Base-by-base conservation (phyloP, 306 rosid genomes). In the Prunus armeniaca region DNA sequence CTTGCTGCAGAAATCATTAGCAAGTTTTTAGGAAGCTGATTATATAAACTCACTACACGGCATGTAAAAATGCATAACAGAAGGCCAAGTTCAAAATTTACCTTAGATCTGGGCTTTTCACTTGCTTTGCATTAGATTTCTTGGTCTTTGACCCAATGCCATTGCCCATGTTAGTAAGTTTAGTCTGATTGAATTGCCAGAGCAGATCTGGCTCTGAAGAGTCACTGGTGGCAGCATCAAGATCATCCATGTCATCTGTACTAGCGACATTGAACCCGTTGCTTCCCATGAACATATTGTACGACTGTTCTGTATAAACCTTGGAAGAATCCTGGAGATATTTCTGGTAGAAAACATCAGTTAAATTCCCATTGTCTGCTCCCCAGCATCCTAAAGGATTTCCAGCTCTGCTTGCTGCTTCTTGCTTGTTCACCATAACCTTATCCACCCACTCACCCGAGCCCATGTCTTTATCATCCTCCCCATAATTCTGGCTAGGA, bases 391-490 rank as follows among this genome's bases (percentile, higher is more conserved):
- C 91, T 45, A 91, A 85, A 58, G 87, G 82, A 82, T 79, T 93
- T 46, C 80, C 93, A 47, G 76, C 60, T 78, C 80, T 86, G 83
- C 78, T 83, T 58, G 67, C 83, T 55, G 64, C 84, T 62, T 94
- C 98, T 85, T 57, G 96, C 81, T 90, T 94, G 93, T 94, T 94
- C 74, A 94, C 98, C 98, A 94, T 94, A 47, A 94, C 98, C 82
- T 94, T 94, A 76, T 94, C 98, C 46, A 94, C 93, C 98, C 98
- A 94, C 51, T 91, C 95, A 12, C 95, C 97, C 0, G 87, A 76
- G 73, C 82, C 87, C 61, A 68, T 78, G 78, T 91, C 98, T 78
- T 62, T 89, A 61, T 91, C 97, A n/a, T 94, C 96, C 56, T 94
- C 98, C 58, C 76, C 78, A 51, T 69, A 78, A 87, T 76, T 85